phyloP scores from a whole-genome alignment of 2,329 filamentous ascomycete genomes.

The Penicillium thymicola region DNA sequence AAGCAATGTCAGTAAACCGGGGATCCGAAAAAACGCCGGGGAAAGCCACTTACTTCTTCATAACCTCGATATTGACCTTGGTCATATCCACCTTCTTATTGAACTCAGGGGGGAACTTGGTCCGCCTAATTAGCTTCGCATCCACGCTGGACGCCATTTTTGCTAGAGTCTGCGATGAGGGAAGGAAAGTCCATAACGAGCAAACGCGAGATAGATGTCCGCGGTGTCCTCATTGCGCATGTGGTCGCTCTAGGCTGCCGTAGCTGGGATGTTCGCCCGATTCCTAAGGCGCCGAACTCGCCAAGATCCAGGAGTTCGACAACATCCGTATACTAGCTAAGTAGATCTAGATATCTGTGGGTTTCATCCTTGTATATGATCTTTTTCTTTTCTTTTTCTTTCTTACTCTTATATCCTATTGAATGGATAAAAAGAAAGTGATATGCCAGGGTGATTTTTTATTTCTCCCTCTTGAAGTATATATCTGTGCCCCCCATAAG shows the following conservation, averaged over 20 bases:
- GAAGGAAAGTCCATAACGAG: not conserved
- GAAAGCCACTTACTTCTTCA: constrained; percentile 74
- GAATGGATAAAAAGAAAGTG: not conserved
- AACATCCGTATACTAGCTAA: too few species aligned
- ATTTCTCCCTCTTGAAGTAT: not conserved
- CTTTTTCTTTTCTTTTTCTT: accelerated
- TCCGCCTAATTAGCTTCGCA: constrained; percentile 82
- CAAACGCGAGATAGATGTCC: not conserved
- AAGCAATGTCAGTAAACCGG: constrained; percentile 12
- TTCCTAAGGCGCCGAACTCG: not conserved
- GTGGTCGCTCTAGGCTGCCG: not conserved
- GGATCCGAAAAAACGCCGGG: constrained; percentile 7
- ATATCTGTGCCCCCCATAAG: not conserved
- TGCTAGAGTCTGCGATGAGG: not conserved
- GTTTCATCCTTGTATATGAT: too few species aligned
- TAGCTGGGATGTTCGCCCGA: not conserved
- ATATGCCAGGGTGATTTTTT: not conserved
- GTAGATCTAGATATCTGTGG: not conserved
- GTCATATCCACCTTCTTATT: constrained; percentile 94
- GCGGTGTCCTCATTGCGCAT: not conserved
- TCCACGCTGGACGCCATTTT: constrained; percentile 81
- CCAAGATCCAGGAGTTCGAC: not conserved
- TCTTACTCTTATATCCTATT: not conserved
- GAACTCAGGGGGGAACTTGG: constrained; percentile 92
- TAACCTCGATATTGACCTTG: constrained; percentile 95